phyloP scores from a whole-genome alignment of 1,284 basidiomycete species.

The Ustilago loliicola region DNA sequence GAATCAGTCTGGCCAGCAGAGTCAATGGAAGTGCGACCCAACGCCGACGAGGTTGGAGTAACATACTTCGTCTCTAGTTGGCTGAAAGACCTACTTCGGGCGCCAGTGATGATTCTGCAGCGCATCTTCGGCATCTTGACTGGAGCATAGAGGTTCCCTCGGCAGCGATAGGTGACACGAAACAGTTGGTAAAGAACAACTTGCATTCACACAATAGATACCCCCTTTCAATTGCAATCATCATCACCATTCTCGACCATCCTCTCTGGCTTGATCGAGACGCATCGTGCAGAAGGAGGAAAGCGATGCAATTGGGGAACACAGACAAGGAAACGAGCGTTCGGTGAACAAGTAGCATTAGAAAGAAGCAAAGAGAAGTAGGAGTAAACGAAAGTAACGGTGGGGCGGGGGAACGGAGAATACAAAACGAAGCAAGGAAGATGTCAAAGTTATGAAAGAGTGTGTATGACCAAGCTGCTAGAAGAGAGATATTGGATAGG shows the following conservation, averaged over 20 bases:
- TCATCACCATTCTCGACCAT: not conserved
- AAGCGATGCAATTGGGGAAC: too few species aligned
- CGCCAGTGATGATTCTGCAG: slow-evolving; percentile 14
- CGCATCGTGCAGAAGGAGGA: too few species aligned
- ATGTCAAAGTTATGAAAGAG: not conserved
- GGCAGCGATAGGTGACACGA: not conserved
- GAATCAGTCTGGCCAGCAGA: not conserved
- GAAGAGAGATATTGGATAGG: too few species aligned
- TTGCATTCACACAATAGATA: slow-evolving; percentile 1
- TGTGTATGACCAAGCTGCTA: not conserved
- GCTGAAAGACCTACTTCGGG: slow-evolving; percentile 18
- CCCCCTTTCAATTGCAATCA: not conserved
- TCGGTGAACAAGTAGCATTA: slow-evolving; percentile 1
- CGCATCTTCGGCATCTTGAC: slow-evolving; percentile 13
- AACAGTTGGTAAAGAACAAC: not conserved
- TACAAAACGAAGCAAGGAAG: not conserved
- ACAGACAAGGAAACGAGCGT: not conserved
- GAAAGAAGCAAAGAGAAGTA: not conserved
- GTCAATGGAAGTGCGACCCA: slow-evolving; percentile 1
- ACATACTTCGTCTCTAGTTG: slow-evolving; percentile 14
- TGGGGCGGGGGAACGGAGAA: not conserved
- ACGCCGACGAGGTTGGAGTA: not conserved
- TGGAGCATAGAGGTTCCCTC: not conserved
- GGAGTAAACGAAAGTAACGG: slow-evolving; percentile 7
- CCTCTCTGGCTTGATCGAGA: not conserved